phyloP scores from a whole-genome alignment of 2,329 filamentous ascomycete genomes.

The Teratosphaeria viscida region DNA sequence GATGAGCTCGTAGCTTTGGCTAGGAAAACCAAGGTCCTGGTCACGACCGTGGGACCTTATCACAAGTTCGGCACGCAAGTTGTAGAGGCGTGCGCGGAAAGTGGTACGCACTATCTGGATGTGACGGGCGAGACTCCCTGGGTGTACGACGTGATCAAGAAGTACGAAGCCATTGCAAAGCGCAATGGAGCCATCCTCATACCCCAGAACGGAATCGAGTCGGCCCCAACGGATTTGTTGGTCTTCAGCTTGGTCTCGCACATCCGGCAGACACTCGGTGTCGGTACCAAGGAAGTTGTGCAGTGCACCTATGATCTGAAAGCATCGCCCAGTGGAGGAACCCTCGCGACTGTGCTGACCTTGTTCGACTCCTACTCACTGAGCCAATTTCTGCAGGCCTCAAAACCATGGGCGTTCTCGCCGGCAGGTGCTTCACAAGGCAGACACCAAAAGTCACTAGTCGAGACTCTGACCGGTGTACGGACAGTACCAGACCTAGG shows the following conservation, averaged over 20 bases:
- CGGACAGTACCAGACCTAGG: conserved; percentile 46
- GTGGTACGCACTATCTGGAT: conserved; percentile 59
- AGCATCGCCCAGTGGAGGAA: conserved; percentile 46
- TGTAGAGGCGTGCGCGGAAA: conserved; percentile 52
- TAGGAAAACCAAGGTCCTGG: conserved; percentile 46
- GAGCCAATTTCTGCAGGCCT: conserved; percentile 36
- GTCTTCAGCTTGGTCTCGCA: conserved; percentile 43
- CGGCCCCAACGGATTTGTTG: conserved; percentile 48
- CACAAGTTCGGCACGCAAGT: conserved; percentile 54
- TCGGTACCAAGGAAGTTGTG: conserved; percentile 41
- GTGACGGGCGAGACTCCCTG: conserved; percentile 56
- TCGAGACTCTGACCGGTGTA: conserved; percentile 40
- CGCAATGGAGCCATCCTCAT: conserved; percentile 52
- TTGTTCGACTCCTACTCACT: conserved; percentile 40
- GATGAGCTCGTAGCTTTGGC: conserved; percentile 42
- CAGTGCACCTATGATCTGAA: conserved; percentile 46
- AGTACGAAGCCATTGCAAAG: conserved; percentile 51
- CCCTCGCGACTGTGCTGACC: conserved; percentile 54
- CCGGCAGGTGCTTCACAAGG: conserved; percentile 29
- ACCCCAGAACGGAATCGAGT: conserved; percentile 51
- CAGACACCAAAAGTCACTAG: conserved; percentile 23
- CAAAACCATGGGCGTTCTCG: conserved; percentile 43
- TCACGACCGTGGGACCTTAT: conserved; percentile 55
- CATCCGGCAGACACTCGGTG: conserved; percentile 41
- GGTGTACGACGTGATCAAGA: conserved; percentile 51